Conservation (phyloP, 768 basidiomycete genomes). For the Macrolepiota fuliginosa region DNA sequence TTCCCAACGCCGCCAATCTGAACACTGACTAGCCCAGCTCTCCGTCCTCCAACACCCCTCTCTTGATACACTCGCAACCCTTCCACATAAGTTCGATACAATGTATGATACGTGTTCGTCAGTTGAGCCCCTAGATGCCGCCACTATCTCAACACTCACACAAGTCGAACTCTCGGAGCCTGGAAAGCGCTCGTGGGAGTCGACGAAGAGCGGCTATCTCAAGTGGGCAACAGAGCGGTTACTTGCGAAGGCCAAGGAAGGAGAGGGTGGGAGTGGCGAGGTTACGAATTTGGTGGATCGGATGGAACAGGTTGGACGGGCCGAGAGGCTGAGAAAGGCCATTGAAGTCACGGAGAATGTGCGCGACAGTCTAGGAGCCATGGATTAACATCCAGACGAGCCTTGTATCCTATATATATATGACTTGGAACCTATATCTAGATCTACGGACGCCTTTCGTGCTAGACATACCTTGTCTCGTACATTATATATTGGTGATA, state of each 20-base stretch:
- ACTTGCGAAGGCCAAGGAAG: background rate
- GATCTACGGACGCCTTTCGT: too few species aligned
- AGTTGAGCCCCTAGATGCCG: slow-evolving; percentile 7
- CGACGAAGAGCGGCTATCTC: too few species aligned
- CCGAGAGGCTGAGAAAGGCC: slow-evolving; percentile 7
- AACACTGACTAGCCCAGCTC: background rate
- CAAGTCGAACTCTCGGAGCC: slow-evolving; percentile 9
- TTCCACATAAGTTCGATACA: slow-evolving; percentile 3
- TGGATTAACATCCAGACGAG: background rate
- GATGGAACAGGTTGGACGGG: slow-evolving; percentile 1
- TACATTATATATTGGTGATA: too few species aligned
- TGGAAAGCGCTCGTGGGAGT: slow-evolving; percentile 13
- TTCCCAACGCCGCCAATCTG: background rate
- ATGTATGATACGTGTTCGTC: slow-evolving; percentile 9
- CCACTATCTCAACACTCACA: slow-evolving; percentile 5
- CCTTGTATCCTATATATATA: too few species aligned
- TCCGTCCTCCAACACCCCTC: slow-evolving; percentile 9
- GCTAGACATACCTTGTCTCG: too few species aligned
- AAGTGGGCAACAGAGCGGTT: slow-evolving; percentile 9
- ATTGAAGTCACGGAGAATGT: slow-evolving; percentile 4
- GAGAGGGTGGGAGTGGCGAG: background rate
- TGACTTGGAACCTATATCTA: too few species aligned
- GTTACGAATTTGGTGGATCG: background rate
- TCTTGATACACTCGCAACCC: background rate
- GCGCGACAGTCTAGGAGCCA: slow-evolving; percentile 2